Evolutionary conservation across 768 basidiomycete species (phyloP), one percentile per base, ranked within the genome.

Genomic region (Flagelloscypha sp.): DNA sequence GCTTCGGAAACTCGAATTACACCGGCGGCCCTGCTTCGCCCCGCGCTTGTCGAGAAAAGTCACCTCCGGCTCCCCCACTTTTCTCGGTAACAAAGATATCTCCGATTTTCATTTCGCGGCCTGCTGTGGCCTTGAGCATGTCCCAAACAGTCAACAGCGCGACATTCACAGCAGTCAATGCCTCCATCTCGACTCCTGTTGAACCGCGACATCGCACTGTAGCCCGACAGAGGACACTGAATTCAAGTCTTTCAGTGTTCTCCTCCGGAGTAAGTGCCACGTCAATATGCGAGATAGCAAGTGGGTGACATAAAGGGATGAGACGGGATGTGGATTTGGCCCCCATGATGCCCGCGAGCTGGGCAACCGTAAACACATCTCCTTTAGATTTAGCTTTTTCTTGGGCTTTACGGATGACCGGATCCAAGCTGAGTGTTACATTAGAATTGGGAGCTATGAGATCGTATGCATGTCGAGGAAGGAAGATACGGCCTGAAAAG

Each of bases 181-280:
- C 90, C 59, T 95, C 93, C 84, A 97, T 90, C 62, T 90, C 87
- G 13, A 90, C 85, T 4, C 90, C 84, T 10, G 88, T 88, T 54
- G 78, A 79, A 10, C 85, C 84, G 54, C 79, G 72, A 45, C 81
- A 84, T 25, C 77, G 65, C 23, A 87, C 84, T 6, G 74, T 79
- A 17, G 79, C 84, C 23, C 59, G 56, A 46, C 82, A 86, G 20
- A 67, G 46, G 33, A 88, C 73, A 47, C 65, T 73, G 55, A 69
- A 68, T 37, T 49, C 60, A 34, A 46, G 33, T 16, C 25, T 27
- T 24, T 35, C 23, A 12, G 35, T 43, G 37, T 44, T 40, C 6
- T 43, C 47, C 40, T 75, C 70, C 3, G 77, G 72, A 2, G 57
- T 59, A 40, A 93, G 61, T 1, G 53, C 57, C n/a, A 84, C 84